Evolutionary conservation across 2,329 filamentous ascomycete species (phyloP).

Genomic region (Alternaria angustiovoidea): DNA sequence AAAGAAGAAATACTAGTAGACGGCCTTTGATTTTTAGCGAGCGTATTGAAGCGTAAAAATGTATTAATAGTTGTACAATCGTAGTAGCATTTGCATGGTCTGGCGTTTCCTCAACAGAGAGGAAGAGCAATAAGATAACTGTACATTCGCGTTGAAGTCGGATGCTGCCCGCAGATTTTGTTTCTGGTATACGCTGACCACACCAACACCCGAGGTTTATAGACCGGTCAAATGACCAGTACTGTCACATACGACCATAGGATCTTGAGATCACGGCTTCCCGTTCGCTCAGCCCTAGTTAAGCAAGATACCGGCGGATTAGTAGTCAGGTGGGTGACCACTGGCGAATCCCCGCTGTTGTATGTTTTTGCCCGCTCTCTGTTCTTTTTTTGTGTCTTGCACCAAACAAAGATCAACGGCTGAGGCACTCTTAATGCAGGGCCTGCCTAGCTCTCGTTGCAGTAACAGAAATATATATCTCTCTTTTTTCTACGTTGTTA

Average conservation of each 20-base stretch:
- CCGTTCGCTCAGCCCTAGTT: conserved; percentile 1
- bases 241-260: conserved; percentile 1
- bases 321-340: conserved; percentile 1
- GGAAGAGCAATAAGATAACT: neutral
- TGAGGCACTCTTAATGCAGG: neutral
- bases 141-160: neutral
- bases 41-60: neutral
- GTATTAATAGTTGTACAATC: conserved; percentile 5
- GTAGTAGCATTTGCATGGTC: conserved; percentile 7
- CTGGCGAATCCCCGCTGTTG: neutral
- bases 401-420: neutral
- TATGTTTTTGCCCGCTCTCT: neutral
- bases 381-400: neutral
- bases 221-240: no score
- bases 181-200: no score
- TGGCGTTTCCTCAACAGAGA: neutral
- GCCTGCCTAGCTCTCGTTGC: neutral
- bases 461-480: neutral
- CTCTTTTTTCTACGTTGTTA: neutral
- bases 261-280: neutral
- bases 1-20: conserved; percentile 39
- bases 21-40: conserved; percentile 2
- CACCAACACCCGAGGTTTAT: neutral
- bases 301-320: conserved; percentile 1
- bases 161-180: neutral